phyloP scores from a whole-genome alignment of 345 rosid genomes.

The Gossypium stocksii region DNA sequence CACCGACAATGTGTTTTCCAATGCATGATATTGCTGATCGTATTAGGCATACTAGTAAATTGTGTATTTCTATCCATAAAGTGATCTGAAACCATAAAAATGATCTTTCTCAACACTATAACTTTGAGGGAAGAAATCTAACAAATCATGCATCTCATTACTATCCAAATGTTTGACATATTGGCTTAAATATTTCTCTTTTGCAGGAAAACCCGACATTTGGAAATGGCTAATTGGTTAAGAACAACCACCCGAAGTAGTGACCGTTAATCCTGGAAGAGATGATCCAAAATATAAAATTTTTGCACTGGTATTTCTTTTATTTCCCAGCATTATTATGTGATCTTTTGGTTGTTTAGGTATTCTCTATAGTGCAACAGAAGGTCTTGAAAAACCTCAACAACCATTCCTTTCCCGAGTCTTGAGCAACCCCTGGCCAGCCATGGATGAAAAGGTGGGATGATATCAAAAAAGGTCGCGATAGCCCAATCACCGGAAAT shows the following conservation, averaged over 20 bases:
- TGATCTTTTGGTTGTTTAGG: conserved; percentile 33
- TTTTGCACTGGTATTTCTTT: background rate
- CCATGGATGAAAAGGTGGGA: conserved; percentile 82
- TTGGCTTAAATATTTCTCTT: conserved; percentile 2
- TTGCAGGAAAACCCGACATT: conserved; percentile 82
- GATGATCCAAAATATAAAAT: background rate
- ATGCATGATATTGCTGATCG: background rate
- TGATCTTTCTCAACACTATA: background rate
- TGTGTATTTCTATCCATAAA: background rate
- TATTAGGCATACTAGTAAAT: background rate
- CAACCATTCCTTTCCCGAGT: conserved; percentile 48
- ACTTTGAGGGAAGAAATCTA: background rate
- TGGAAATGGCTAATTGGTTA: conserved; percentile 92
- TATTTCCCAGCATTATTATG: background rate
- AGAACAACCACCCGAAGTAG: conserved; percentile 79
- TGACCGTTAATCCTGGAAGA: conserved; percentile 65
- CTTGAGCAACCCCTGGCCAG: conserved; percentile 57
- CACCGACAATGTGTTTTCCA: background rate
- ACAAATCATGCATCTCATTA: background rate
- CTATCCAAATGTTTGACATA: background rate
- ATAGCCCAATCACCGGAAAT: conserved; percentile 49
- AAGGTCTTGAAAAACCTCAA: conserved; percentile 61
- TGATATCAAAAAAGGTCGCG: conserved; percentile 52
- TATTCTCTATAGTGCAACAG: conserved; percentile 57
- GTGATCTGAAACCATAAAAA: background rate